Base-by-base conservation (phyloP, 108 stramenopile species). In the Cyclotella kingstonii region DNA sequence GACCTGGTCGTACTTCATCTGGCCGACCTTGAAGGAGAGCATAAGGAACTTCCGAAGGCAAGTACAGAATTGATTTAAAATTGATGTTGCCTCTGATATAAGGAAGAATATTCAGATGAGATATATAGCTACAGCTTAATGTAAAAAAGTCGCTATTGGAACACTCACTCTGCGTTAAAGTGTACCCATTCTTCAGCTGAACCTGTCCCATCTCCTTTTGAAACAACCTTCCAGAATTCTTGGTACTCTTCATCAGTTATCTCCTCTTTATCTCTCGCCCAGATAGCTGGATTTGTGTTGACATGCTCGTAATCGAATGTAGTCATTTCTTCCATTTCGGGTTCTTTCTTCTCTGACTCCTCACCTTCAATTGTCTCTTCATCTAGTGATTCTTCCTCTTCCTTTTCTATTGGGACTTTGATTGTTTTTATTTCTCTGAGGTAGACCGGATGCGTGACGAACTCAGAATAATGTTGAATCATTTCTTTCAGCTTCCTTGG, bases 161-260 rank as follows among this genome's bases (percentile, higher is more conserved):
- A n/a, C n/a, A 65, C 72, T 65, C 43, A 73, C 74, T 99, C 99
- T 17, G 99, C 99, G 70, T 94, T 91, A 76, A 99, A 99, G 81
- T 99, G 99, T 19, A 85, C 83, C 97, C 98, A 98, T 6, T 84
- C 62, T 29, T 78, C 65, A 19, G 97, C 83, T 42, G n/a, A n/a
- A n/a, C n/a, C n/a, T n/a, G 95, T 80, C 59, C 76, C 73, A 63
- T 64, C 68, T 23, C 87, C 91, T 45, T 91, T 93, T 9, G 76
- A 53, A 33, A 97, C 58, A 10, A 81, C 70, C 67, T 85, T 73
- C 70, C 73, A 96, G 74, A 99, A 99, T 40, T 79, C 78, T 76
- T 94, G 89, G 92, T 99, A 99, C 66, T 99, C 99, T 42, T 97
- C 97, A 40, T 97, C 96, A 9, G 91, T 81, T 71, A 99, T 88